A percentile compares a stretch with the other conserved stretches of the same genome.
These are phyloP conservation scores for Kwoniella sp. DNA, from an alignment of 768 basidiomycete species.

Conservation along the genomic window DNA sequence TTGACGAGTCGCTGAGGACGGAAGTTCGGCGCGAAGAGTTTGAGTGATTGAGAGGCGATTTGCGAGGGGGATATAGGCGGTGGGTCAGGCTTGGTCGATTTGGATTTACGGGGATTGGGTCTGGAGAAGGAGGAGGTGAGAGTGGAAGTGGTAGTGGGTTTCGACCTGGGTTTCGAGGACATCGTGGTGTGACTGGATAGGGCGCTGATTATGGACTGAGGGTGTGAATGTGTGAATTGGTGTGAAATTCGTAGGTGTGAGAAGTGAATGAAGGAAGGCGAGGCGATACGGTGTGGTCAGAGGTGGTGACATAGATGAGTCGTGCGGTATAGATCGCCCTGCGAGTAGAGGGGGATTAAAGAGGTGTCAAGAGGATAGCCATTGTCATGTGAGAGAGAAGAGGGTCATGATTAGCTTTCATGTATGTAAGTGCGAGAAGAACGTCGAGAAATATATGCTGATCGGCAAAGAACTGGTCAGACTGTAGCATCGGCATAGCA, in stretches of 20 bases:
- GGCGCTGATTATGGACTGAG: not conserved
- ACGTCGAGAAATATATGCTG: no score
- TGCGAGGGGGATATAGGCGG: not conserved
- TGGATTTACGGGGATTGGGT: not conserved
- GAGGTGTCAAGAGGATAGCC: no score
- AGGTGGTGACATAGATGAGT: no score
- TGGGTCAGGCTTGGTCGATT: not conserved
- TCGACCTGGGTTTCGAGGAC: not conserved
- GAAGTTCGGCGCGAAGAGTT: constrained; percentile 18
- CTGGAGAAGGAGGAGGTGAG: not conserved
- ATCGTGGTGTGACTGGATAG: not conserved
- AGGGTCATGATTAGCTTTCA: no score
- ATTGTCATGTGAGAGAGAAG: no score
- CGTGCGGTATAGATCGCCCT: no score
- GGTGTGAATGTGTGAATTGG: not conserved
- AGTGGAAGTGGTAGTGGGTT: not conserved
- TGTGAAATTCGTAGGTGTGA: no score
- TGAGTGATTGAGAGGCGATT: constrained; percentile 13
- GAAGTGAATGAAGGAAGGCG: no score
- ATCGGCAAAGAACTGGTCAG: not conserved
- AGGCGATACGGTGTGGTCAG: no score
- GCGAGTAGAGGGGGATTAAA: no score
- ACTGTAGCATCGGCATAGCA: not conserved
- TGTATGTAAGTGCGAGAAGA: not conserved
- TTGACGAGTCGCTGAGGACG: constrained; percentile 7